phyloP scores from a whole-genome alignment of 2,329 filamentous ascomycete genomes.

The Myriosclerotinia duriaeana region DNA sequence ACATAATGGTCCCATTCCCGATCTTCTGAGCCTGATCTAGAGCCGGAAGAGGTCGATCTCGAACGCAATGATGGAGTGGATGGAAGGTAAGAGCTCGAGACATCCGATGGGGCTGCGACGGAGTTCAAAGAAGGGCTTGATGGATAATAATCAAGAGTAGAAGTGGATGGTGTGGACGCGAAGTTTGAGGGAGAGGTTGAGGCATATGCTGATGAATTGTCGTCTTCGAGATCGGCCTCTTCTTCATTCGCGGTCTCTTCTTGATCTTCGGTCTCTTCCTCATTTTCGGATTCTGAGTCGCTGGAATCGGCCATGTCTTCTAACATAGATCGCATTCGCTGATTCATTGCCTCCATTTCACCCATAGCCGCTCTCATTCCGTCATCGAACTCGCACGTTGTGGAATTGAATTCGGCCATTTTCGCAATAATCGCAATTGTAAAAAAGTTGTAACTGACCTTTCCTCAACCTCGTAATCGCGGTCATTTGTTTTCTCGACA shows the following conservation, averaged over 20 bases:
- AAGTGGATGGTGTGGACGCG: not conserved
- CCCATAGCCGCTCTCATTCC: not conserved
- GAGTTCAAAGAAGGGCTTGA: slow-evolving; percentile 3
- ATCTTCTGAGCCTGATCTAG: not conserved
- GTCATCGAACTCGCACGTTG: no score
- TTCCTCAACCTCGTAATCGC: slow-evolving; percentile 97
- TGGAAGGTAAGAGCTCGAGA: slow-evolving; percentile 10
- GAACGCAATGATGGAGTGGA: slow-evolving; percentile 4
- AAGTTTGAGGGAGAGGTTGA: not conserved
- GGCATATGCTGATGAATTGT: not conserved
- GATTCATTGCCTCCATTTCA: not conserved
- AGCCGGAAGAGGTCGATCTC: not conserved
- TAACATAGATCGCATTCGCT: not conserved
- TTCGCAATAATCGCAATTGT: not conserved
- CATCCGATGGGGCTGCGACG: not conserved
- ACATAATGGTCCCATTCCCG: not conserved
- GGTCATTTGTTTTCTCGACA: slow-evolving; percentile 97
- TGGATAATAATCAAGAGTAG: not conserved
- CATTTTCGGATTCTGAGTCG: slow-evolving; percentile 5
- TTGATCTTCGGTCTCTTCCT: not conserved
- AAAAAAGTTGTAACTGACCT: slow-evolving; percentile 52
- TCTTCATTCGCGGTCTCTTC: not conserved
- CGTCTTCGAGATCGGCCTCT: not conserved
- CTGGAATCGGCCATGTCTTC: not conserved
- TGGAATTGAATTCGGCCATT: not conserved